Conservation (phyloP, 805 yeast genomes). For the Vanderwaltozyma tropicalis region DNA sequence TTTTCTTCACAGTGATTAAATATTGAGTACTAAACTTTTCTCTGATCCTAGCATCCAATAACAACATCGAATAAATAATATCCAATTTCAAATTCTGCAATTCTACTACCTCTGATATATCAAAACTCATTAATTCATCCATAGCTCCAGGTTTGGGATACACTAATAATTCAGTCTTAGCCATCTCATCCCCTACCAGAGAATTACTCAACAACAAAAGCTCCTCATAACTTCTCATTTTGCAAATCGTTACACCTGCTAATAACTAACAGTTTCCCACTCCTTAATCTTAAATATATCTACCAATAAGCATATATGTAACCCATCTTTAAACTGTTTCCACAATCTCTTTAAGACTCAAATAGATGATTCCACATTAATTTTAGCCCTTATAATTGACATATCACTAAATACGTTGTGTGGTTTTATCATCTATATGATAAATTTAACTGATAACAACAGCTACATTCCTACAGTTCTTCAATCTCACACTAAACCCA, state of each 20-base stretch:
- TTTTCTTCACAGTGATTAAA: conserved; percentile 5
- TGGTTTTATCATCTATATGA: too few species aligned
- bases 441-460: too few species aligned
- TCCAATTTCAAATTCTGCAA: conserved; percentile 14
- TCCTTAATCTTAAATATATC: too few species aligned
- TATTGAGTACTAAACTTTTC: conserved; percentile 13
- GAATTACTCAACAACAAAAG: conserved; percentile 7
- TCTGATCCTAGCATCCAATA: conserved; percentile 13
- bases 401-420: too few species aligned
- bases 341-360: too few species aligned
- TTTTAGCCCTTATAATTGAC: too few species aligned
- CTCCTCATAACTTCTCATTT: not conserved
- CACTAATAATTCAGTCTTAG: conserved; percentile 9
- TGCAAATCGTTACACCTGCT: not conserved
- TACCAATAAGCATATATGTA: too few species aligned
- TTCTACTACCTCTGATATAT: not conserved
- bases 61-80: conserved; percentile 11
- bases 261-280: too few species aligned
- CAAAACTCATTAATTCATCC: conserved; percentile 5
- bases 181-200: conserved; percentile 15
- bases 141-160: conserved; percentile 3
- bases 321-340: too few species aligned
- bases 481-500: too few species aligned
- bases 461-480: too few species aligned
- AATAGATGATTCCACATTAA: too few species aligned